Evolutionary conservation across 352 stramenopile genomes (phyloP), one percentile per base, ranked within the genome.

Genomic region (Phytophthora melonis): DNA sequence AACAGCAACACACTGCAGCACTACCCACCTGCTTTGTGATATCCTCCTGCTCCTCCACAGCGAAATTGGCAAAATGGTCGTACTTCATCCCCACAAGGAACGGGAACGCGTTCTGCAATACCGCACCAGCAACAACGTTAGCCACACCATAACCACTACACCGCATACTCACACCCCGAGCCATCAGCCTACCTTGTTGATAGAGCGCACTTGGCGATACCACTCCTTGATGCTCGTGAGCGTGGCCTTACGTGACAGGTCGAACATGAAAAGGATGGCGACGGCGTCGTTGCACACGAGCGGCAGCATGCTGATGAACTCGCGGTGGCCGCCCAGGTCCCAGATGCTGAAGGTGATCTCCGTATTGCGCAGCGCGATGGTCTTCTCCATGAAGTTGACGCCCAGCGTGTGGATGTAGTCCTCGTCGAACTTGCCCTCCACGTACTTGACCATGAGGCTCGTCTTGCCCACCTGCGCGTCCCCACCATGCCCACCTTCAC

Each of bases 301-400:
- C 45, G 95, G 95, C 19, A 98, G 84, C 95, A 98, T 98, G 65
- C 84, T 97, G 66, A 98, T 96, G 67, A 98, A 98, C 73, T 98
- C 93, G 27, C 93, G 87, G 68, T 98, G 93, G 25, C 95, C 95
- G 11, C 94, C 95, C 30, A 98, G 77, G 67, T 98, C 95, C 95
- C 95, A 98, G 65, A 98, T 98, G 66, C 91, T 98, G 73, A 98
- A 98, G 32, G 93, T 98, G 66, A 98, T 98, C 79, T 98, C 93
- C 14, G 94, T 98, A 64, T 98, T 98, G 41, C 93, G 89, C 57
- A 98, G 72, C 43, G 91, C 95, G 61, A 98, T 98, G 3, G 90
- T 97, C 77, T 98, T 98, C 78, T 98, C 95, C 94, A 98, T 98
- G 68, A 98, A 98, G 70, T 98, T 98, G 11, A 98, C 95, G 49